phyloP scores from a whole-genome alignment of 768 basidiomycete species.

The Phlebiopsis gigantea region DNA sequence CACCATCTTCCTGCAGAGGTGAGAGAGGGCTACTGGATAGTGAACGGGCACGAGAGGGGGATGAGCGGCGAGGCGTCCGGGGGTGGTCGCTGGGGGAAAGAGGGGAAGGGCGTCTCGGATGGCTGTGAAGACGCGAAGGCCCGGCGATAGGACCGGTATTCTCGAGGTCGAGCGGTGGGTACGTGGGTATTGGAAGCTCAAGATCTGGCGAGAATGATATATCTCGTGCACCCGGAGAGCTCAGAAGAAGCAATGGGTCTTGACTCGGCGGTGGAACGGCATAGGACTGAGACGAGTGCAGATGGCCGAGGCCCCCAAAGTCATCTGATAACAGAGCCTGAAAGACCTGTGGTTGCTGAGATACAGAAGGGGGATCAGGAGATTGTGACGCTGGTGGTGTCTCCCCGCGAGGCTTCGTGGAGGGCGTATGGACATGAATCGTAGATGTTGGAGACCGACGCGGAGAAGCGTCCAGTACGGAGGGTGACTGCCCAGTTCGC shows the following conservation, averaged over 20 bases:
- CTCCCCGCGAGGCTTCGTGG: no score
- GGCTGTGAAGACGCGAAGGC: not conserved
- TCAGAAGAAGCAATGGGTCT: conserved; percentile 5
- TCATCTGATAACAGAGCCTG: not conserved
- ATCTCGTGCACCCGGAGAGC: not conserved
- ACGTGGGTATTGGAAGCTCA: no score
- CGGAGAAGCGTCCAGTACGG: no score
- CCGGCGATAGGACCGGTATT: not conserved
- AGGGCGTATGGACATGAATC: no score
- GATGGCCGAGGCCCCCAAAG: not conserved
- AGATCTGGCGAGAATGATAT: not conserved
- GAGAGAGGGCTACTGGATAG: not conserved
- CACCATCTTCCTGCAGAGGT: not conserved
- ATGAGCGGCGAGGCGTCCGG: not conserved
- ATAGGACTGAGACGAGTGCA: not conserved
- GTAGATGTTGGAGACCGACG: no score
- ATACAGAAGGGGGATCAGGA: not conserved
- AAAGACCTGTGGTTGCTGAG: not conserved
- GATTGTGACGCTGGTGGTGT: no score
- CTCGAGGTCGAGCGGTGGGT: not conserved
- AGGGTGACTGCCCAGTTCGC: no score
- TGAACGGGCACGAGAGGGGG: not conserved
- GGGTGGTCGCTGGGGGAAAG: not conserved
- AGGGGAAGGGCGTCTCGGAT: not conserved
- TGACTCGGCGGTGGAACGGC: not conserved